Evolutionary conservation across 1,284 basidiomycete genomes (phyloP).

Genomic region (Takashimella koratensis): DNA sequence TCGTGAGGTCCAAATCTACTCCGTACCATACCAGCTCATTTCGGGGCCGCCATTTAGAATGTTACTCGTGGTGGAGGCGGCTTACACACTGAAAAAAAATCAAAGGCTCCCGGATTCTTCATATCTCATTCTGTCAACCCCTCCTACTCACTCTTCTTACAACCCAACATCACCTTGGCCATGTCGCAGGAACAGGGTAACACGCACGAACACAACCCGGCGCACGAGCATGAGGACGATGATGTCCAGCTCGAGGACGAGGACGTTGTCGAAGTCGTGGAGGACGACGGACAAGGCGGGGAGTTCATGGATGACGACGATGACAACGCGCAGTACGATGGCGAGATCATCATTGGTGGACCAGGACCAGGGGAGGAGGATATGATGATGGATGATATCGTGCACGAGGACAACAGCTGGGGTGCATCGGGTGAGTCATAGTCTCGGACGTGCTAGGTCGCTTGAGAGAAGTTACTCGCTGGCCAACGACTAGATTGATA

Average conservation of each 20-base stretch:
- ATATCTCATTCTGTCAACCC: no score
- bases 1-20: no score
- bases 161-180: no score
- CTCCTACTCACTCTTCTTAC: no score
- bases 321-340: conserved; percentile 52
- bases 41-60: no score
- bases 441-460: neutral
- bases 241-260: conserved; percentile 43
- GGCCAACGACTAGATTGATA: no score
- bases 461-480: conserved; percentile 2
- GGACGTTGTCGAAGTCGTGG: conserved; percentile 43
- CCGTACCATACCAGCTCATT: no score
- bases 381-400: conserved; percentile 19
- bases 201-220: neutral
- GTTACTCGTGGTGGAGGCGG: no score
- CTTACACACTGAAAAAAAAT: no score
- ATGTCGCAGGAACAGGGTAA: neutral
- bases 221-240: conserved; percentile 22
- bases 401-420: conserved; percentile 26
- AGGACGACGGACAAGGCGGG: conserved; percentile 64
- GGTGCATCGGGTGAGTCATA: conserved; percentile 20
- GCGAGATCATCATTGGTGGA: conserved; percentile 40
- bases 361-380: conserved; percentile 29
- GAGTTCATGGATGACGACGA: conserved; percentile 51
- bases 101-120: no score